These are phyloP conservation scores for Sanghuangporus baumii DNA, from an alignment of 1,284 basidiomycete species.

Conservation along the genomic window DNA sequence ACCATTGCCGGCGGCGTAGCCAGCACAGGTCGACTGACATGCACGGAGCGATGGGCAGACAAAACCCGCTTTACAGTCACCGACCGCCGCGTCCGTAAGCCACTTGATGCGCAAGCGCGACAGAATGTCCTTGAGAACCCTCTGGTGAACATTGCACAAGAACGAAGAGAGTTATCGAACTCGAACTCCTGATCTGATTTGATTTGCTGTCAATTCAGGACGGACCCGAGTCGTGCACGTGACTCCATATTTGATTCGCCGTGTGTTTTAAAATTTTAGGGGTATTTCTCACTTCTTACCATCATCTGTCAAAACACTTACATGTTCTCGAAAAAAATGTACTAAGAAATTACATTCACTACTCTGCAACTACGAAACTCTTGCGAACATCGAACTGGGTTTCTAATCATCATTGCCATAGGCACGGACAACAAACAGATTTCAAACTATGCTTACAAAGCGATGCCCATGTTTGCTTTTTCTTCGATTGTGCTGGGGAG, in stretches of 20 bases:
- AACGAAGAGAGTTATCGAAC: neutral
- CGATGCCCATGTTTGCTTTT: too few species aligned
- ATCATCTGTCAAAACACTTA: neutral
- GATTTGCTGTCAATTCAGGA: too few species aligned
- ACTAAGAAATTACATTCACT: too few species aligned
- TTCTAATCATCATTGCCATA: too few species aligned
- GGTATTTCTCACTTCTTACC: neutral
- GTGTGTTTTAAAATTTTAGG: neutral
- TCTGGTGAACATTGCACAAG: constrained; percentile 1
- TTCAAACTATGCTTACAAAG: too few species aligned
- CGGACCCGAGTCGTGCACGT: neutral
- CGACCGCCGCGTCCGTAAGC: neutral
- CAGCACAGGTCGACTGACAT: constrained; percentile 14
- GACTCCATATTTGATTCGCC: neutral
- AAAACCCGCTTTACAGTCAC: neutral
- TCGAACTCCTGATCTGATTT: neutral
- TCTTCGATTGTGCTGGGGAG: too few species aligned
- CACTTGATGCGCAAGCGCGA: constrained; percentile 1
- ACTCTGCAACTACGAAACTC: too few species aligned
- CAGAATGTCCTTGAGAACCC: neutral
- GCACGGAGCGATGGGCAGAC: neutral
- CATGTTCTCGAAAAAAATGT: too few species aligned
- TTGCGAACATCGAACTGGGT: too few species aligned
- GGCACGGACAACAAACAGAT: too few species aligned
- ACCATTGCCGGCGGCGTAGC: constrained; percentile 28